Evolutionary conservation across 2,329 filamentous ascomycete species (phyloP).

Genomic region (Trichoderma sp.): DNA sequence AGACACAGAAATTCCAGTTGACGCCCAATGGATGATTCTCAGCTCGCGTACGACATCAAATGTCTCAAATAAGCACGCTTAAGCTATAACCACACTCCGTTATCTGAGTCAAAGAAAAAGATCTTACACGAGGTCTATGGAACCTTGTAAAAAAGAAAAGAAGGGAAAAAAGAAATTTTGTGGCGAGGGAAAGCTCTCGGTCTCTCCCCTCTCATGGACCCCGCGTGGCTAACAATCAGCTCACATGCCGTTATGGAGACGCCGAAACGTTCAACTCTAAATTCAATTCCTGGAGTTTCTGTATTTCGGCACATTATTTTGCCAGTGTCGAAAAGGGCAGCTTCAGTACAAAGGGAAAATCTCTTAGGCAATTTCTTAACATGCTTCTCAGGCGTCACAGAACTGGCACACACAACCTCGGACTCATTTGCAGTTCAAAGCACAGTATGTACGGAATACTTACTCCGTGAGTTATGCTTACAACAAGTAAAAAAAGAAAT

Average conservation of each 20-base stretch:
- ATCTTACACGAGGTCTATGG: background rate
- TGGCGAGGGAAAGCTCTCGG: background rate
- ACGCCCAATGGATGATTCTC: background rate
- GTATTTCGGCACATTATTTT: background rate
- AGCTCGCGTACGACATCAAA: background rate
- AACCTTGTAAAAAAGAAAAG: background rate
- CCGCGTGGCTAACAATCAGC: background rate
- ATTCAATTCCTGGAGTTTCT: background rate
- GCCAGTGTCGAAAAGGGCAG: background rate
- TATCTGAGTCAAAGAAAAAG: background rate
- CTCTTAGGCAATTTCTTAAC: background rate
- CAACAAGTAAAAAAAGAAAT: background rate
- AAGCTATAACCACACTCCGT: background rate
- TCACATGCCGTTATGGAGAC: background rate
- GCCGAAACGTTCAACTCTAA: background rate
- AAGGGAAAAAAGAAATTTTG: background rate
- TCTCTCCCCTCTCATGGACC: background rate
- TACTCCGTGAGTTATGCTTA: background rate
- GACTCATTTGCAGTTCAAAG: background rate
- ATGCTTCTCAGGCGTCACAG: background rate
- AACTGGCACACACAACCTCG: background rate
- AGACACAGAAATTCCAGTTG: background rate
- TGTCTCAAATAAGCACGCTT: background rate
- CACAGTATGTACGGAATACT: background rate
- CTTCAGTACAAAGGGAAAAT: background rate